Base-by-base conservation (phyloP, 331 rosid genomes). In the Acacia pycnantha region DNA sequence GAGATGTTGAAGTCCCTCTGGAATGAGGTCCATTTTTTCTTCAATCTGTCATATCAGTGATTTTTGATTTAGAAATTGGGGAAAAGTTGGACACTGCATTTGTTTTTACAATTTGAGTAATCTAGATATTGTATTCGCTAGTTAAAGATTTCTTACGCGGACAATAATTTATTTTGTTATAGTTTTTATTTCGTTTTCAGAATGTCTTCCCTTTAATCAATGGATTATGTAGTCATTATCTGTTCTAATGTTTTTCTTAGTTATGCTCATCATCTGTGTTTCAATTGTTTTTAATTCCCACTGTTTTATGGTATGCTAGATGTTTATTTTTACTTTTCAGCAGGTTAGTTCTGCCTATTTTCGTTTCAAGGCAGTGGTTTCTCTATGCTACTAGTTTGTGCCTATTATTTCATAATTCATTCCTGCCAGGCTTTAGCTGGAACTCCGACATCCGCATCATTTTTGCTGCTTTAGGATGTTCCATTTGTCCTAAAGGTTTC, bases 1-100 rank as follows among this genome's bases (percentile, higher is more conserved):
- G 93, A 0, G 97, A 91, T 27, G 90, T 91, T 24, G 97, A 93
- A 58, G 74, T 93, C 61, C 95, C 97, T 15, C 91, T 43, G 75
- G 97, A 93, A 21, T 93, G 78, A 77, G 73, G 68, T 40, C 48
- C 44, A 47, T 80, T 73, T 59, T 27, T 2, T 50, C 24, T 6
- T 19, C 16, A 18, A 31, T 43, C 8, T 56, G 59, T 59, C 77
- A 46, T 48, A 51, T 61, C n/a, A 18, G 44, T 76, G 77, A 3
- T 77, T 43, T 35, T 84, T 66, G 26, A 80, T 80, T 65, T 64
- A 71, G 65, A 51, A 10, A 58, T 70, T 70, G 54, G 51, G 71
- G 14, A 37, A 35, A 47, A 69, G 43, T 62, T 53, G 79, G 65
- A 79, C 35, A 8, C 29, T 3, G 71, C 35, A 22, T 5, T 67